Conservation (phyloP, 1,284 basidiomycete genomes). For the Cryptococcus hybrid region DNA sequence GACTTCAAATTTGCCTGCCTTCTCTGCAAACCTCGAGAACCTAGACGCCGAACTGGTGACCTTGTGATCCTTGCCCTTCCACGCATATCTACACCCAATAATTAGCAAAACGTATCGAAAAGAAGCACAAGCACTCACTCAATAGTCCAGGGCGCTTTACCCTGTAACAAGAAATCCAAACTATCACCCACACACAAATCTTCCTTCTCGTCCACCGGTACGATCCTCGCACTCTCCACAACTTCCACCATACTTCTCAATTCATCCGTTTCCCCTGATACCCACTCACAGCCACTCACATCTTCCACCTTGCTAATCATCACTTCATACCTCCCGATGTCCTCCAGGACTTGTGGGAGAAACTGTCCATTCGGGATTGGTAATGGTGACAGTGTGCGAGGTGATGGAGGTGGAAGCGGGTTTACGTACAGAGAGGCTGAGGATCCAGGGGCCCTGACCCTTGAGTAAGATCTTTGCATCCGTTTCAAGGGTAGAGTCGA, state of each 20-base stretch:
- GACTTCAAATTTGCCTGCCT: slow-evolving; percentile 76
- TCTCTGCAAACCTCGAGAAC: slow-evolving; percentile 78
- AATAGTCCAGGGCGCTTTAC: slow-evolving; percentile 92
- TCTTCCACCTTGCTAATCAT: slow-evolving; percentile 61
- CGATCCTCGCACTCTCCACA: slow-evolving; percentile 89
- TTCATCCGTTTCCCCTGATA: slow-evolving; percentile 62
- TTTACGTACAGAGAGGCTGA: slow-evolving; percentile 72
- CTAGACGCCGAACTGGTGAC: slow-evolving; percentile 75
- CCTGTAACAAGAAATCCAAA: slow-evolving; percentile 89
- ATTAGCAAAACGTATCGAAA: not conserved
- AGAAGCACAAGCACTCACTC: slow-evolving; percentile 56
- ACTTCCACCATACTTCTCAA: slow-evolving; percentile 78
- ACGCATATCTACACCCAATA: slow-evolving; percentile 62
- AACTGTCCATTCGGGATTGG: slow-evolving; percentile 69
- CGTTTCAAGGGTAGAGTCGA: slow-evolving; percentile 53
- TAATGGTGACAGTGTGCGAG: slow-evolving; percentile 59
- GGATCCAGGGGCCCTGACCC: slow-evolving; percentile 83
- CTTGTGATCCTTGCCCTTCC: slow-evolving; percentile 70
- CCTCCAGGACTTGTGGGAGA: slow-evolving; percentile 37
- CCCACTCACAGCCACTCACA: slow-evolving; percentile 73
- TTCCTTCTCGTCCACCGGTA: slow-evolving; percentile 71
- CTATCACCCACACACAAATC: slow-evolving; percentile 91
- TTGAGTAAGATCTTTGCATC: slow-evolving; percentile 66
- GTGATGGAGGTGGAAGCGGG: slow-evolving; percentile 65
- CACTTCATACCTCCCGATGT: slow-evolving; percentile 66